Conservation (phyloP, 305 asterid genomes). For the Fraxinus ornus region DNA sequence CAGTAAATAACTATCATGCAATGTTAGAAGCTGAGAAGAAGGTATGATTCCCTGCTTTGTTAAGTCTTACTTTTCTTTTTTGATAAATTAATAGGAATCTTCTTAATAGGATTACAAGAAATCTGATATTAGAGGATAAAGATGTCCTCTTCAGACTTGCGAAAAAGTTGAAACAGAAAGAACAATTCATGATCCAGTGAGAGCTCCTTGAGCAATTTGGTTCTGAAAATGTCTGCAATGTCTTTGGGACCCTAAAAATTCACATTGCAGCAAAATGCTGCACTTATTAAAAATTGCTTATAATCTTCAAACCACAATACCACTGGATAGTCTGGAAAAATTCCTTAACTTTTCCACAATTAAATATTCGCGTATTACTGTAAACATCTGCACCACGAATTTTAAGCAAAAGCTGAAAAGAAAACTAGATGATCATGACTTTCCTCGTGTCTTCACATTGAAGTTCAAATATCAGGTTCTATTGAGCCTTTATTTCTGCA, state of each 20-base stretch:
- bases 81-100: background rate
- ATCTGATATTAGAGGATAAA: background rate
- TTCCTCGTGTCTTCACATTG: background rate
- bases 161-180: background rate
- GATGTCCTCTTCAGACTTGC: background rate
- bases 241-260: background rate
- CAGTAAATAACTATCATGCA: conserved; percentile 53
- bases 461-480: background rate
- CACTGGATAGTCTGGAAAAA: background rate
- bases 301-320: background rate
- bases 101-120: background rate
- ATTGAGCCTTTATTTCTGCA: background rate
- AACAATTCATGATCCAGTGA: background rate
- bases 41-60: conserved; percentile 44
- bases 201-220: background rate
- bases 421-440: background rate
- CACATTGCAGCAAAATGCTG: background rate
- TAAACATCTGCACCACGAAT: background rate
- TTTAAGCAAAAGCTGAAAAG: background rate
- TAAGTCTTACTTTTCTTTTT: conserved; percentile 7
- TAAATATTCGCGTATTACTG: background rate
- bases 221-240: background rate
- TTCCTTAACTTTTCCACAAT: background rate
- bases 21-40: conserved; percentile 82
- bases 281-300: background rate